A percentile compares a stretch with the other conserved stretches of the same genome.
These are phyloP conservation scores for Leptodermis oblonga DNA, from an alignment of 257 asterid species.

Conservation along the genomic window DNA sequence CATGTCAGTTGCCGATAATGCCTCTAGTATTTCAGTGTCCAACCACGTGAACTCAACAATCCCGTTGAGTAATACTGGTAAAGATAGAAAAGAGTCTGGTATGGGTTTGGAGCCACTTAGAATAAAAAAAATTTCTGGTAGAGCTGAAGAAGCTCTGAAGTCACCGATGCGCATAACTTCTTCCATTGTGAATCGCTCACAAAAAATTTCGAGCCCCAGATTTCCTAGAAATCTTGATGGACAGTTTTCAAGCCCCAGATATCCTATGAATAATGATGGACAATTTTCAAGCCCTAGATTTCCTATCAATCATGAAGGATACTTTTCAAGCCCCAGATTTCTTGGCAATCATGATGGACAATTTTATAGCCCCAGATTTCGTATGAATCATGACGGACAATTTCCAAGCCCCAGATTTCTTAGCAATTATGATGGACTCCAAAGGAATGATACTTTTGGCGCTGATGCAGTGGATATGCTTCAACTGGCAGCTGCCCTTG, in stretches of 20 bases:
- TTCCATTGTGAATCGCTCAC: conserved; percentile 18
- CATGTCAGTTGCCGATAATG: conserved; percentile 24
- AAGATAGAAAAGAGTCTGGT: conserved; percentile 20
- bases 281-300: conserved; percentile 11
- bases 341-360: too few species aligned
- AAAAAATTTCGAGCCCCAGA: conserved; percentile 13
- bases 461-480: conserved; percentile 23
- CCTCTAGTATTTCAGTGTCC: conserved; percentile 16
- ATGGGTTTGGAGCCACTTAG: conserved; percentile 20
- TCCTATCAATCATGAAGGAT: conserved; percentile 12
- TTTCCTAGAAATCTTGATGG: conserved; percentile 11
- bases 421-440: conserved; percentile 17
- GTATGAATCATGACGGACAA: too few species aligned
- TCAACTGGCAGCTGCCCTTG: conserved; percentile 29
- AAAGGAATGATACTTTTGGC: conserved; percentile 26
- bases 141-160: conserved; percentile 27
- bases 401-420: conserved; percentile 2
- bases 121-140: conserved; percentile 22
- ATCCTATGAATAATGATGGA: too few species aligned
- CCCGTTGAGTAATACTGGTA: conserved; percentile 10
- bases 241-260: too few species aligned
- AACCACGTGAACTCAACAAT: conserved; percentile 16
- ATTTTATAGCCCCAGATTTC: too few species aligned
- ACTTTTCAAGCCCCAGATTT: too few species aligned
- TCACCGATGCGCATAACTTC: conserved; percentile 5